Conservation (phyloP, 306 rosid species). For the Pterocarpus santalinus region DNA sequence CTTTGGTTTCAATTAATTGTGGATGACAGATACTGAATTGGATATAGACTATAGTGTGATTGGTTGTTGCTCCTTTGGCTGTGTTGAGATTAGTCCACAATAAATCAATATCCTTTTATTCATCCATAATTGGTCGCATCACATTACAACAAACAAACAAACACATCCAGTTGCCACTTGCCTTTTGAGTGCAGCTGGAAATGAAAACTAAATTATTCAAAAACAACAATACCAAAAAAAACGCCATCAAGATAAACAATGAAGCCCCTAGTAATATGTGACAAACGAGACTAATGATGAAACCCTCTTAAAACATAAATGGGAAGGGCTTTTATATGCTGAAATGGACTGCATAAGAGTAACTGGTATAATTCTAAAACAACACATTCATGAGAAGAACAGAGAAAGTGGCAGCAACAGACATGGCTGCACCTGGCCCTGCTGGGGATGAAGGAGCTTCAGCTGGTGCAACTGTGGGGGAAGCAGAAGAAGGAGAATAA, state of each 20-base stretch:
- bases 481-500: not conserved
- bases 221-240: not conserved
- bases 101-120: not conserved
- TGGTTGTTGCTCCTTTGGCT: conserved; percentile 2
- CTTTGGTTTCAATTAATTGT: not conserved
- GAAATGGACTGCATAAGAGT: not conserved
- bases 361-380: not conserved
- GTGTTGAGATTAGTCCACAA: not conserved
- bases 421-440: not conserved
- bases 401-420: not conserved
- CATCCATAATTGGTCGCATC: not conserved
- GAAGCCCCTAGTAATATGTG: not conserved
- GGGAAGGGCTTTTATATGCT: not conserved
- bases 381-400: conserved; percentile 28
- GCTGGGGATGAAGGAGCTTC: not conserved
- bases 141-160: conserved; percentile 5
- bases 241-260: not conserved
- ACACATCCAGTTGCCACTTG: not conserved
- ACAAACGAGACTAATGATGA: not conserved
- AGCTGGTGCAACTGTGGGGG: not conserved
- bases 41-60: not conserved
- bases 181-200: not conserved
- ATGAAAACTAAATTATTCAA: not conserved
- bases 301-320: not conserved
- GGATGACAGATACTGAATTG: not conserved